These are phyloP conservation scores for Ascomycota sp. DNA, from an alignment of 2,329 filamentous ascomycete genomes.

Conservation along the genomic window DNA sequence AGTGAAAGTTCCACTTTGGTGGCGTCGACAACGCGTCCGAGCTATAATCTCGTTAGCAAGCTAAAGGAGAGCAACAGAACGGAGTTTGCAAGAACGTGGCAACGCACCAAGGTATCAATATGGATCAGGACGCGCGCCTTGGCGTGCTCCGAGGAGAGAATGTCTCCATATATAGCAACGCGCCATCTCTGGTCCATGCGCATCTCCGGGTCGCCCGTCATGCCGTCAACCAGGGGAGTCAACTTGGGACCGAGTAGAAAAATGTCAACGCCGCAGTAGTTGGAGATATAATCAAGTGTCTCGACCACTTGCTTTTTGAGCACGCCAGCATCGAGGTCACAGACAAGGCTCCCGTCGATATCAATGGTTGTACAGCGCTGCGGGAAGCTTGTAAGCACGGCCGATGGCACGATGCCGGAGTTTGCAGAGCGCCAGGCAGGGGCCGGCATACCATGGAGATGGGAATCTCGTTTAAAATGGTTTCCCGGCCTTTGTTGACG, in stretches of 20 bases:
- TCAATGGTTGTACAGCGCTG: slow-evolving; percentile 77
- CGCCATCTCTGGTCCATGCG: slow-evolving; percentile 77
- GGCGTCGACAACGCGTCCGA: slow-evolving; percentile 52
- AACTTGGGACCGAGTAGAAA: slow-evolving; percentile 84
- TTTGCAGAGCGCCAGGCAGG: neutral
- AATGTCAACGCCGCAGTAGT: slow-evolving; percentile 83
- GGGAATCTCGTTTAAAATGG: slow-evolving; percentile 75
- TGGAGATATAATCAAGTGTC: slow-evolving; percentile 68
- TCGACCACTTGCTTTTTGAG: slow-evolving; percentile 57
- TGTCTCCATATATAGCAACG: slow-evolving; percentile 84
- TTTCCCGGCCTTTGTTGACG: slow-evolving; percentile 74
- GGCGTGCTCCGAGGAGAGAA: slow-evolving; percentile 85
- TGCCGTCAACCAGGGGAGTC: slow-evolving; percentile 49
- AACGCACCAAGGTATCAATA: slow-evolving; percentile 69
- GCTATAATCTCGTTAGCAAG: slow-evolving; percentile 19
- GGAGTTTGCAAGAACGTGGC: neutral
- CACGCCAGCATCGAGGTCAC: slow-evolving; percentile 43
- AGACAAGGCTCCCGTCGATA: slow-evolving; percentile 74
- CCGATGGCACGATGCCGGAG: too few relatives aligned
- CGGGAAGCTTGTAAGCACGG: neutral
- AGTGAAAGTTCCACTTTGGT: slow-evolving; percentile 67
- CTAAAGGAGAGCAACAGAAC: neutral
- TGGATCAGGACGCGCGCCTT: slow-evolving; percentile 92
- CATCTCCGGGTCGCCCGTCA: slow-evolving; percentile 59
- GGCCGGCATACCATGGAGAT: slow-evolving; percentile 51